Evolutionary conservation across 2,329 filamentous ascomycete species (phyloP).

Genomic region (Hawksworthiomyces lignivorus): DNA sequence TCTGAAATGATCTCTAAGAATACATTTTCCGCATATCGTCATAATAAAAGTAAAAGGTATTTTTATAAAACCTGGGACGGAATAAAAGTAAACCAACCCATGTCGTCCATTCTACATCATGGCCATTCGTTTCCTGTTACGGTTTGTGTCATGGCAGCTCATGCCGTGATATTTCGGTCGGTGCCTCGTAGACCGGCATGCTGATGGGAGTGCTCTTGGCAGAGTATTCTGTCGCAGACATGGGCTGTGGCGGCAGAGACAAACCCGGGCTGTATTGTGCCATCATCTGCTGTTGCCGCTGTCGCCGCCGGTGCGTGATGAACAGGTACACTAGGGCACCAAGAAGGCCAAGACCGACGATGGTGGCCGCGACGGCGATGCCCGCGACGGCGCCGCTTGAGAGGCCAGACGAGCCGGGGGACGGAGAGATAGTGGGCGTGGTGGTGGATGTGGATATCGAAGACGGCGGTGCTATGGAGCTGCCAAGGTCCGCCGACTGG

Average conservation of each 20-base stretch:
- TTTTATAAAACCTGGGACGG: too few relatives aligned
- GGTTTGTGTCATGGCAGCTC: background rate
- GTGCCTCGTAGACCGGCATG: background rate
- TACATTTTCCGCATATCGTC: too few relatives aligned
- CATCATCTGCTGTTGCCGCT: background rate
- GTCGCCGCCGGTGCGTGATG: constrained; percentile 1
- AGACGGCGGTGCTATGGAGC: background rate
- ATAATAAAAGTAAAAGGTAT: too few relatives aligned
- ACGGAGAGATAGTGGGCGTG: background rate
- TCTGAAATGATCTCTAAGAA: too few relatives aligned
- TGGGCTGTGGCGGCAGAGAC: background rate
- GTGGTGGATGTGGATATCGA: background rate
- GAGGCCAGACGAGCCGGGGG: background rate
- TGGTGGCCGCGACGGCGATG: constrained; percentile 4
- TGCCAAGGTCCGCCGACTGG: constrained; percentile 5
- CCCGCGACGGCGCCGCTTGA: constrained; percentile 3
- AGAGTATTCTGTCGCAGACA: background rate
- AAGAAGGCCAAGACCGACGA: constrained; percentile 1
- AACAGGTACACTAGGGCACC: background rate
- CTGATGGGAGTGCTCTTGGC: too few relatives aligned
- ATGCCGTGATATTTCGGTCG: background rate
- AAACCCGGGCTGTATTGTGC: too few relatives aligned
- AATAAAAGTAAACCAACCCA: too few relatives aligned
- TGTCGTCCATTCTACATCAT: too few relatives aligned
- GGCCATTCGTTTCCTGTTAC: too few relatives aligned